Base-by-base conservation (phyloP, 192 early-diverging fungal genomes). In the Umbelopsis vinacea region DNA sequence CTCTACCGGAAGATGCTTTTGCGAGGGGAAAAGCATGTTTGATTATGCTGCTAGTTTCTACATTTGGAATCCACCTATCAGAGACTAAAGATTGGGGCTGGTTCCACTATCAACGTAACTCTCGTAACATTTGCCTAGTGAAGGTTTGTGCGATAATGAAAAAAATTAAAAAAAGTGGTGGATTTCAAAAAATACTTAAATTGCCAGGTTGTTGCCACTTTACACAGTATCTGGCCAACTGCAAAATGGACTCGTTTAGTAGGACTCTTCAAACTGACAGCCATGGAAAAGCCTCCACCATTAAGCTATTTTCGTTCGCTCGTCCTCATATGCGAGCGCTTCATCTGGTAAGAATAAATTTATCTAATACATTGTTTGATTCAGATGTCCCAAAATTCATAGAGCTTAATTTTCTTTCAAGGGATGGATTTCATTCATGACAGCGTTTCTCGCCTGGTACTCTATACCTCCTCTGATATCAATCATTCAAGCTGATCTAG, bases 401-500 rank as follows among this genome's bases (percentile, higher is more conserved):
- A 29, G 1, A 2, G 29, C 29, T 3, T 29, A 29, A 29, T 29
- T 29, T n/a, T 43, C 11, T 43, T 43, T 6, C 6, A 43, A 71
- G 70, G 35, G 52, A 12, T 84, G 81, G 81, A 17, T 84, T 22
- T 75, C 74, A 7, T 84, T 82, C 60, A 68, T 82, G 47, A 71
- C 69, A 14, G 83, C 83, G 21, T 85, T 83, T 23, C 74, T 52
- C n/a, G 70, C 76, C 0, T 92, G 90, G 90, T 91, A 89, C 50
- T 83, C 90, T 22, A 79, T 87, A 33, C 78, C 89, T 26, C 87
- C 90, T 2, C 68, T 92, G 12, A 77, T 84, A 66, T 74, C 79
- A 3, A 86, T 88, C 66, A 85, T 91, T 67, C 74, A 57, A 47
- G 60, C 76, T 2, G 87, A 92, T 48, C 55, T 91, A 8, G 83